Evolutionary conservation across 768 basidiomycete species (phyloP).

Genomic region (Kwoniella dejecticola): DNA sequence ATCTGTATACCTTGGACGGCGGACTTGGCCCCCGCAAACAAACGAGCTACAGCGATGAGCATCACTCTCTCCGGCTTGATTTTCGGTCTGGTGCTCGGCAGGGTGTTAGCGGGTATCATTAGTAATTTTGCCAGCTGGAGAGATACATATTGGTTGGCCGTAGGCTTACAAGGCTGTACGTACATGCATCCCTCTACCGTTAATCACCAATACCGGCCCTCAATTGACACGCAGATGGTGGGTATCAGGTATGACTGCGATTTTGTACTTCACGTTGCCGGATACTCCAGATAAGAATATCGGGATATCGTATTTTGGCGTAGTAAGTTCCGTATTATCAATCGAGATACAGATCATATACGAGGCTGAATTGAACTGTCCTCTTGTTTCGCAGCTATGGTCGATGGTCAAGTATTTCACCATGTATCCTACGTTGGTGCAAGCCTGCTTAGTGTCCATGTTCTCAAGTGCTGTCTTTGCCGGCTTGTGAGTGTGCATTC

Average conservation of each 20-base stretch:
- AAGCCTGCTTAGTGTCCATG: conserved; percentile 62
- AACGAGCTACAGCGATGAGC: conserved; percentile 73
- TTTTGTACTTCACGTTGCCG: conserved; percentile 70
- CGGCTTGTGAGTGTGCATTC: conserved; percentile 37
- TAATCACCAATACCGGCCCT: background rate
- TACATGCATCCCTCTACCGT: too few species aligned
- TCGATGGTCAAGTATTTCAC: conserved; percentile 76
- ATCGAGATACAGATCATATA: too few species aligned
- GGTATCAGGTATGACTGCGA: conserved; percentile 38
- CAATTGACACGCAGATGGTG: too few species aligned
- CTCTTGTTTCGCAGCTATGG: conserved; percentile 43
- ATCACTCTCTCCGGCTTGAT: conserved; percentile 58
- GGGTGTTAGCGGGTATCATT: conserved; percentile 60
- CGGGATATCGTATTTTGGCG: conserved; percentile 67
- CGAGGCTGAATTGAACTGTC: too few species aligned
- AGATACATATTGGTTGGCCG: conserved; percentile 75
- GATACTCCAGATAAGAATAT: conserved; percentile 74
- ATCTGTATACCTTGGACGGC: conserved; percentile 75
- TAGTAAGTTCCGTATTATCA: too few species aligned
- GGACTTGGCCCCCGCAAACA: conserved; percentile 75
- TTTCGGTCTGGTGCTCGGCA: conserved; percentile 44
- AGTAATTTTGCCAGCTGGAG: conserved; percentile 72
- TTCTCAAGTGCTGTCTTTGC: conserved; percentile 58
- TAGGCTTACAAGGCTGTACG: conserved; percentile 65
- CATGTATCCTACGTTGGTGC: conserved; percentile 77